A percentile compares a stretch with the other conserved stretches of the same genome.
Conservation (phyloP, 2,329 filamentous ascomycete genomes). For the Hypomyces rosellus region DNA sequence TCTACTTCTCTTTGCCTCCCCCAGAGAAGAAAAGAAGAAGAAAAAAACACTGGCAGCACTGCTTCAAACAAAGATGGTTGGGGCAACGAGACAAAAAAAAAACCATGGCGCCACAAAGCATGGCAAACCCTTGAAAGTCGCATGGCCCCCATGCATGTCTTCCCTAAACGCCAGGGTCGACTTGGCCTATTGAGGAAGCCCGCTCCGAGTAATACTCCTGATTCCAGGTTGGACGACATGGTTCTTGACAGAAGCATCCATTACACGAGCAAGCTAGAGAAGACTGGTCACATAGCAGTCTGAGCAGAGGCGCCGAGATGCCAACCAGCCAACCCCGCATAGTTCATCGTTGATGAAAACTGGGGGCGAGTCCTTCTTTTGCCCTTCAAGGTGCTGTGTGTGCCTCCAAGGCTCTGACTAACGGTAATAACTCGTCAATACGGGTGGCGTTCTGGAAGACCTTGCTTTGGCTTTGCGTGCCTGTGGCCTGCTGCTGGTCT, state of each 20-base stretch:
- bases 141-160: conserved; percentile 10
- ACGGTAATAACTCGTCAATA: conserved; percentile 6
- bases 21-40: no score
- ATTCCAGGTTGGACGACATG: conserved; percentile 7
- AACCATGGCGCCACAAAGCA: background rate
- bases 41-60: no score
- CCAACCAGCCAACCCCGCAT: conserved; percentile 10
- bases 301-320: conserved; percentile 1
- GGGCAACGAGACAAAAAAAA: no score
- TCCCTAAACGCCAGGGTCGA: conserved; percentile 2
- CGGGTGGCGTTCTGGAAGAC: conserved; percentile 5
- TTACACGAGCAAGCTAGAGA: background rate
- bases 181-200: conserved; percentile 9
- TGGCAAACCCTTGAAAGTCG: conserved; percentile 8
- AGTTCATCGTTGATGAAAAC: conserved; percentile 8
- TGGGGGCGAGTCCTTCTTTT: no score
- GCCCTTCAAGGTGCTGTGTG: no score
- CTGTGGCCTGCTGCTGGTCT: conserved; percentile 5
- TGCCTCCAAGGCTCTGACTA: conserved; percentile 1
- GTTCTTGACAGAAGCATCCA: background rate
- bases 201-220: conserved; percentile 9
- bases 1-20: no score
- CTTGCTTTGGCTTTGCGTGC: no score
- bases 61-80: no score
- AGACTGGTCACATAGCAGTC: conserved; percentile 3